Evolutionary conservation across 106 monocot genomes (phyloP).

Genomic region (Dendrobium nobile): DNA sequence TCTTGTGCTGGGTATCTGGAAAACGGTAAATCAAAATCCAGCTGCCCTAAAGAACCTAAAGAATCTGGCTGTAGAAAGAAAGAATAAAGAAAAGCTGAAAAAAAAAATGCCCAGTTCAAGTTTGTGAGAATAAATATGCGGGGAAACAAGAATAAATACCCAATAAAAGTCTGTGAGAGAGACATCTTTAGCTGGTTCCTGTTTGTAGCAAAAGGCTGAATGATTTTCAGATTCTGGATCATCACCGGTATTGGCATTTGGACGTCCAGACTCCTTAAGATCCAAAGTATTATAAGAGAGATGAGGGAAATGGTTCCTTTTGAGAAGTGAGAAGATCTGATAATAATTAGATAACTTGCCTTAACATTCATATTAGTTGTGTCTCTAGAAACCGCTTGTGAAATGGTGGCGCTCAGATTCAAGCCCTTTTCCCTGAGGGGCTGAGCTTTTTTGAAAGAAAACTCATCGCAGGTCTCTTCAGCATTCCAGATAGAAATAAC

Average conservation of each 20-base stretch:
- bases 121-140: not conserved
- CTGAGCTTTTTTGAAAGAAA: slow-evolving; percentile 44
- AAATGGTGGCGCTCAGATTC: slow-evolving; percentile 1
- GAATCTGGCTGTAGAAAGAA: slow-evolving; percentile 73
- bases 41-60: slow-evolving; percentile 73
- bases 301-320: not conserved
- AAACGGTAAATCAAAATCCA: slow-evolving; percentile 70
- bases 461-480: slow-evolving; percentile 94
- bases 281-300: slow-evolving; percentile 22
- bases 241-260: slow-evolving; percentile 20
- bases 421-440: slow-evolving; percentile 11
- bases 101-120: slow-evolving; percentile 1
- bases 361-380: slow-evolving; percentile 19
- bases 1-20: slow-evolving; percentile 59
- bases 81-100: not conserved
- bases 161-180: slow-evolving; percentile 63
- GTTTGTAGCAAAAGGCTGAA: slow-evolving; percentile 2
- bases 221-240: slow-evolving; percentile 15
- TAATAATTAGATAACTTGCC: slow-evolving; percentile 26
- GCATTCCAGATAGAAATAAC: slow-evolving; percentile 55
- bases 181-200: slow-evolving; percentile 23
- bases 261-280: slow-evolving; percentile 16
- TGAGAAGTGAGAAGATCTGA: not conserved
- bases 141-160: slow-evolving; percentile 35
- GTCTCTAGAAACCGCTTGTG: not conserved